Evolutionary conservation across 495 filamentous ascomycete species (phyloP).

Genomic region (Talaromyces wortmannii): DNA sequence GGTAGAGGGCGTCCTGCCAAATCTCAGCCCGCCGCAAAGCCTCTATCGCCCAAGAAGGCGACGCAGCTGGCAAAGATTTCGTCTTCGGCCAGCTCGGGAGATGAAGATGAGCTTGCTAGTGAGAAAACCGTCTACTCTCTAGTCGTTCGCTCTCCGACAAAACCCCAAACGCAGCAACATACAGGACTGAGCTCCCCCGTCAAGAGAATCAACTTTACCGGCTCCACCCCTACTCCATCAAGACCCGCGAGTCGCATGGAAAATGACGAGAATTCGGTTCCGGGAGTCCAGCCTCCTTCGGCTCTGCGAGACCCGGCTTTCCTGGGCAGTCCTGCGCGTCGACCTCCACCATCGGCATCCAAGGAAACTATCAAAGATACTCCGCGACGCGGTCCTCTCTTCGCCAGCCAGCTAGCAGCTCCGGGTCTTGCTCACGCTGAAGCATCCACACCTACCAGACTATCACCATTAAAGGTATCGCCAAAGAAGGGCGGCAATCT

Average conservation of each 20-base stretch:
- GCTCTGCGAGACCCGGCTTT: slow-evolving; percentile 30
- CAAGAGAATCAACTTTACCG: slow-evolving; percentile 31
- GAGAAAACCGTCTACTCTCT: slow-evolving; percentile 33
- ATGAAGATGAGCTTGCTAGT: slow-evolving; percentile 43
- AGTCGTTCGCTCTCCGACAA: slow-evolving; percentile 33
- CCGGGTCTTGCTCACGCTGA: slow-evolving; percentile 8
- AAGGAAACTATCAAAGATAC: slow-evolving; percentile 34
- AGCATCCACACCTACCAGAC: not conserved
- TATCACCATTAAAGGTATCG: slow-evolving; percentile 9
- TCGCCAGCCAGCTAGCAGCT: slow-evolving; percentile 13
- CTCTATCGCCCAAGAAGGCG: slow-evolving; percentile 51
- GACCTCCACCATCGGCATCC: slow-evolving; percentile 44
- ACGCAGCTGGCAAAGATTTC: slow-evolving; percentile 42
- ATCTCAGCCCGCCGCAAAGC: slow-evolving; percentile 23
- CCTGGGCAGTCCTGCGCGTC: slow-evolving; percentile 43
- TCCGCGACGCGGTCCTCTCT: slow-evolving; percentile 17
- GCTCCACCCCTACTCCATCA: not conserved
- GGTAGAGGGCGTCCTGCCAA: slow-evolving; percentile 32
- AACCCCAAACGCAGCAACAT: slow-evolving; percentile 14
- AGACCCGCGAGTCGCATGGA: slow-evolving; percentile 1
- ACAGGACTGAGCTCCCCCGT: slow-evolving; percentile 31
- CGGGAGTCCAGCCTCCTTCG: slow-evolving; percentile 13
- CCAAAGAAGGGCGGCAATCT: slow-evolving; percentile 32
- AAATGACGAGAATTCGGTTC: slow-evolving; percentile 16
- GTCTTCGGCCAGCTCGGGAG: slow-evolving; percentile 29